These are phyloP conservation scores for Elasticomyces elasticus DNA, from an alignment of 495 filamentous ascomycete genomes.

Conservation along the genomic window DNA sequence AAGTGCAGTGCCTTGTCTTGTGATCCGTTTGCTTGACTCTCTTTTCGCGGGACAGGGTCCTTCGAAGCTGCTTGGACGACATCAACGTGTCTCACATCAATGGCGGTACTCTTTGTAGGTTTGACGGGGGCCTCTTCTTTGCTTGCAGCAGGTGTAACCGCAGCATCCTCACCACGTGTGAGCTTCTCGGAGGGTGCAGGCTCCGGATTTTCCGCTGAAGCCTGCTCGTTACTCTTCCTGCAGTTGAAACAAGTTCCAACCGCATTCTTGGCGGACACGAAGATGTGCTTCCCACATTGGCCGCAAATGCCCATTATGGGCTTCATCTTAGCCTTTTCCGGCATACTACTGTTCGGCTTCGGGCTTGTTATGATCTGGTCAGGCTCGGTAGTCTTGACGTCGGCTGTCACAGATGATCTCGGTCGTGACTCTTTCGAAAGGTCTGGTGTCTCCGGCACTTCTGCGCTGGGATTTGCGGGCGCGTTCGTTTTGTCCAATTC, in stretches of 20 bases:
- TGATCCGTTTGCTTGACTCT: too few species aligned
- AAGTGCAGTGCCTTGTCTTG: too few species aligned
- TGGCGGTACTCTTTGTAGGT: too few species aligned
- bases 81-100: too few species aligned
- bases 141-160: too few species aligned
- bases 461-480: not conserved
- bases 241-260: not conserved
- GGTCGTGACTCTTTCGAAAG: not conserved
- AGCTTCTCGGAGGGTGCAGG: too few species aligned
- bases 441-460: not conserved
- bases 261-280: not conserved
- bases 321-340: not conserved
- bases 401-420: not conserved
- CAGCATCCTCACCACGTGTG: too few species aligned
- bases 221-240: not conserved
- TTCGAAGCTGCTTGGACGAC: too few species aligned
- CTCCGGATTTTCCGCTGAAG: not conserved
- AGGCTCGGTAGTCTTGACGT: not conserved
- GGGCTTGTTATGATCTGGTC: not conserved
- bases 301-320: not conserved
- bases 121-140: too few species aligned
- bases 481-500: not conserved
- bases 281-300: not conserved
- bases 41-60: too few species aligned
- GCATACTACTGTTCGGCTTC: not conserved